Conservation (phyloP, 2,329 filamentous ascomycete genomes). For the Ophiostoma angusticollis region DNA sequence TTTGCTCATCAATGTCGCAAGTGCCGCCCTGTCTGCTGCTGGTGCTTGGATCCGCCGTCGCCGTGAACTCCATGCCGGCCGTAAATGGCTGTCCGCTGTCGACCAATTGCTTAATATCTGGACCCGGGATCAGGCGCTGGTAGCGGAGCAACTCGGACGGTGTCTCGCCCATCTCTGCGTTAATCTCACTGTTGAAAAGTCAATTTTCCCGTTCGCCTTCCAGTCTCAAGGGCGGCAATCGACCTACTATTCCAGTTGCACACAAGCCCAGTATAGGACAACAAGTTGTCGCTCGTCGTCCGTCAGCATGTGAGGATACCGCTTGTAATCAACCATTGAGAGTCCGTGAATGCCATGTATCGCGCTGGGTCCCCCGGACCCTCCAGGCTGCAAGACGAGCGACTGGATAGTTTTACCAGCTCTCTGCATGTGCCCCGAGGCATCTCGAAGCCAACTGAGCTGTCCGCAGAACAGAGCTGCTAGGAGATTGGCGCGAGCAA, state of each 20-base stretch:
- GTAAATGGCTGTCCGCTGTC: not conserved
- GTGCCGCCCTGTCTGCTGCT: no score
- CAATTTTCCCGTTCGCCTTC: not conserved
- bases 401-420: conserved; percentile 4
- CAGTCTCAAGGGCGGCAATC: not conserved
- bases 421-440: conserved; percentile 6
- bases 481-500: conserved; percentile 12
- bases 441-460: conserved; percentile 8
- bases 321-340: conserved; percentile 8
- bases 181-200: conserved; percentile 9
- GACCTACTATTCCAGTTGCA: conserved; percentile 12
- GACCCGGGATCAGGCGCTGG: conserved; percentile 7
- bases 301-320: not conserved
- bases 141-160: conserved; percentile 9
- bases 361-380: not conserved
- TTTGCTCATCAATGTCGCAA: not conserved
- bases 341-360: not conserved
- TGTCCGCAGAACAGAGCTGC: conserved; percentile 12
- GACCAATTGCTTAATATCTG: not conserved
- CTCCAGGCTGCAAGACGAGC: conserved; percentile 2
- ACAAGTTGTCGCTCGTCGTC: conserved; percentile 9
- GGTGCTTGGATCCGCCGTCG: no score
- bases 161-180: conserved; percentile 1
- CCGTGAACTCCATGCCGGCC: not conserved
- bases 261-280: conserved; percentile 12